Percentiles rank a stretch among this genome's conserved stretches.
These are phyloP conservation scores for Kwoniella sp. DNA, from an alignment of 768 basidiomycete species.

Conservation along the genomic window DNA sequence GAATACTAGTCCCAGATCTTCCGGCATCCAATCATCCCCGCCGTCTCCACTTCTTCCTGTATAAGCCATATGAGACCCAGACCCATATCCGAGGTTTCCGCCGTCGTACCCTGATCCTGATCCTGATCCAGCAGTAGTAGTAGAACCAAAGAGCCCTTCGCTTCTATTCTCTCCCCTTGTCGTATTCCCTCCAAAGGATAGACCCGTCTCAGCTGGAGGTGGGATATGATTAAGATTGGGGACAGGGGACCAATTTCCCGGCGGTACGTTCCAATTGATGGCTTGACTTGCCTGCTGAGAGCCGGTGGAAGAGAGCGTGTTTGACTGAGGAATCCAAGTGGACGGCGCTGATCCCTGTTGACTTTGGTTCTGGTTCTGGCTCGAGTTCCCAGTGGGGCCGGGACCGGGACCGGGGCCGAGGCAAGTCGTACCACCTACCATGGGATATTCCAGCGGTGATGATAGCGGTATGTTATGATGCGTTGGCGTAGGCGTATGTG, in stretches of 20 bases:
- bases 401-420: neutral
- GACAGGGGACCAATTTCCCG: neutral
- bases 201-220: conserved; percentile 13
- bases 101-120: too few species aligned
- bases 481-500: neutral
- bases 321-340: neutral
- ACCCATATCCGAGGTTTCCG: too few species aligned
- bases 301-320: neutral
- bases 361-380: neutral
- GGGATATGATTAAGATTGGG: conserved; percentile 3
- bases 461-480: conserved; percentile 1
- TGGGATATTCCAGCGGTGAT: neutral
- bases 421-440: neutral
- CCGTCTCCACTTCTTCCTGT: conserved; percentile 1
- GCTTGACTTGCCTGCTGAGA: too few species aligned
- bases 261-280: neutral
- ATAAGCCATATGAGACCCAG: too few species aligned
- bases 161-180: too few species aligned
- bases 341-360: neutral
- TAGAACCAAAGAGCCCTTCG: neutral
- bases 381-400: neutral
- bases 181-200: neutral
- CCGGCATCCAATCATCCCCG: conserved; percentile 2
- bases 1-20: conserved; percentile 5
- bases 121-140: neutral